A percentile compares a stretch with the other conserved stretches of the same genome.
Conservation (phyloP, 2,329 filamentous ascomycete species). For the Fusarium heterosporum region DNA sequence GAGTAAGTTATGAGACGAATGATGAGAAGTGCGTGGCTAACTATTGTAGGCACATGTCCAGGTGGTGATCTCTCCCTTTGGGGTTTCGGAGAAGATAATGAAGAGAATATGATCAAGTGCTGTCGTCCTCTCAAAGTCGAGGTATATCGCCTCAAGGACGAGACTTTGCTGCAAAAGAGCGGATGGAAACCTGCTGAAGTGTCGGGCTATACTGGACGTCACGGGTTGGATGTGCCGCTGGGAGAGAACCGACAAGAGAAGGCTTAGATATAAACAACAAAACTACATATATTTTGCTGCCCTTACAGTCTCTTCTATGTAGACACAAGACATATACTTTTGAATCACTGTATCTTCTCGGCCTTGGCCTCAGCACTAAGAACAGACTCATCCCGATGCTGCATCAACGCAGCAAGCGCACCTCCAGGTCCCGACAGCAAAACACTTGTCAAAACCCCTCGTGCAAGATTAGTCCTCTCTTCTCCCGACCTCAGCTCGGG, state of each 20-base stretch:
- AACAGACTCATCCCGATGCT: conserved; percentile 44
- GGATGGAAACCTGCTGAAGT: conserved; percentile 72
- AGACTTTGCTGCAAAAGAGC: conserved; percentile 59
- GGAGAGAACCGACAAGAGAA: conserved; percentile 34
- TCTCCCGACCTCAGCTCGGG: conserved; percentile 33
- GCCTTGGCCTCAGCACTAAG: conserved; percentile 41
- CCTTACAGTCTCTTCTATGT: neutral
- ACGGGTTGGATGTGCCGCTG: conserved; percentile 42
- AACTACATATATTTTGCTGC: neutral
- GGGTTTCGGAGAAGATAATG: conserved; percentile 78
- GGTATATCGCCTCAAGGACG: conserved; percentile 72
- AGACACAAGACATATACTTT: too few species aligned
- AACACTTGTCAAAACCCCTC: conserved; percentile 37
- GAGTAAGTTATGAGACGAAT: conserved; percentile 52
- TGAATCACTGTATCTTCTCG: conserved; percentile 38
- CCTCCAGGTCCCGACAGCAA: conserved; percentile 42
- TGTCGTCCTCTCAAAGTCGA: conserved; percentile 81
- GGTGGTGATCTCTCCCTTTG: conserved; percentile 85
- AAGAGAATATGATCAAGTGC: conserved; percentile 75
- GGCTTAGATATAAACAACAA: neutral
- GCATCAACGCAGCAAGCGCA: conserved; percentile 43
- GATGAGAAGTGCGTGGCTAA: conserved; percentile 5
- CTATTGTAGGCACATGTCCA: conserved; percentile 71
- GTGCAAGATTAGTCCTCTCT: conserved; percentile 31
- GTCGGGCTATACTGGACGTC: conserved; percentile 64